These are phyloP conservation scores for Tulasnella calospora DNA, from an alignment of 768 basidiomycete species.

Conservation along the genomic window DNA sequence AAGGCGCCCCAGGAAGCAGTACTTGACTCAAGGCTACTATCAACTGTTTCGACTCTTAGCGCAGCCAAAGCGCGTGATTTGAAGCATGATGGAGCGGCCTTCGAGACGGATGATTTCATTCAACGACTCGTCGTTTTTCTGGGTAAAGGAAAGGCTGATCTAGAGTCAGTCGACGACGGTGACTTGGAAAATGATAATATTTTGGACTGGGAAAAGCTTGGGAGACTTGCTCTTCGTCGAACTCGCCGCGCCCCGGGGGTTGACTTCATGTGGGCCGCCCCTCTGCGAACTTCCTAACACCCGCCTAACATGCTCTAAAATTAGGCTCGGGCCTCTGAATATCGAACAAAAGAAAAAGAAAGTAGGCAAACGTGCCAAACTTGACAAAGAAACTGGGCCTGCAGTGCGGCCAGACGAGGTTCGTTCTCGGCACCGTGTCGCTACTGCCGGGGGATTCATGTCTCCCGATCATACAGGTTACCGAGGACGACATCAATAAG, in stretches of 20 bases:
- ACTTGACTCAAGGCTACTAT: constrained; percentile 77
- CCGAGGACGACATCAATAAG: neutral
- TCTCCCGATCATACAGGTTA: neutral
- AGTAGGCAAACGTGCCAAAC: constrained; percentile 53
- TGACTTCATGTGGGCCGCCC: constrained; percentile 73
- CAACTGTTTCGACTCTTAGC: constrained; percentile 70
- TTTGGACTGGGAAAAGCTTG: constrained; percentile 82
- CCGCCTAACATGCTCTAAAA: constrained; percentile 9
- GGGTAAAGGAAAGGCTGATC: constrained; percentile 59
- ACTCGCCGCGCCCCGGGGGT: constrained; percentile 73
- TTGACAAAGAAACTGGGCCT: constrained; percentile 64
- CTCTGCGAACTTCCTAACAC: neutral
- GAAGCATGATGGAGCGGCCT: constrained; percentile 81
- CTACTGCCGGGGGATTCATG: neutral
- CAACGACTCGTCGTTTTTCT: constrained; percentile 66
- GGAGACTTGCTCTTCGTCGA: constrained; percentile 74
- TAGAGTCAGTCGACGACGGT: constrained; percentile 36
- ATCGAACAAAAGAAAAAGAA: constrained; percentile 77
- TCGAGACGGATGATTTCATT: constrained; percentile 90
- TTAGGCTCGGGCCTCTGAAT: constrained; percentile 86
- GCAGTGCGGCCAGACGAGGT: constrained; percentile 62
- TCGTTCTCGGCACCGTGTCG: neutral
- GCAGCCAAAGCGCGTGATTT: constrained; percentile 86
- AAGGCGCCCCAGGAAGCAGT: constrained; percentile 83
- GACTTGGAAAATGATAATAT: constrained; percentile 33